phyloP scores from a whole-genome alignment of 2,329 filamentous ascomycete species.

The Cytospora piceicola region DNA sequence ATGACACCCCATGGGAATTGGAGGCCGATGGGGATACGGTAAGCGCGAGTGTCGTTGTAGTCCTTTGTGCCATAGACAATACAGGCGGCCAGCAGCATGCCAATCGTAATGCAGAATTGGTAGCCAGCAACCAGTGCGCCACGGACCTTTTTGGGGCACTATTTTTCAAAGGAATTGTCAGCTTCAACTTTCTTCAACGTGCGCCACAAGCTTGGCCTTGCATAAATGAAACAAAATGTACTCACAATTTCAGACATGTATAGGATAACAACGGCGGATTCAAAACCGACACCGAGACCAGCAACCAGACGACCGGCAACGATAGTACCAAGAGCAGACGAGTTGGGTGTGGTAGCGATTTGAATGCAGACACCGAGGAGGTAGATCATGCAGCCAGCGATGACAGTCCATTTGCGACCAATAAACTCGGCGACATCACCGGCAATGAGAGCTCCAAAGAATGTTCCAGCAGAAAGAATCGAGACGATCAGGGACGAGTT shows the following conservation, averaged over 20 bases:
- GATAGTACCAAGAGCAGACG: conserved; percentile 62
- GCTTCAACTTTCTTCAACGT: conserved; percentile 26
- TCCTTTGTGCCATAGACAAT: conserved; percentile 74
- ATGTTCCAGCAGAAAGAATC: conserved; percentile 77
- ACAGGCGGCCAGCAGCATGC: conserved; percentile 73
- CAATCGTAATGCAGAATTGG: conserved; percentile 82
- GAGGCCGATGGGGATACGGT: conserved; percentile 79
- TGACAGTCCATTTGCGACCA: conserved; percentile 73
- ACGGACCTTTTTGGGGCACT: conserved; percentile 69
- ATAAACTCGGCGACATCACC: conserved; percentile 78
- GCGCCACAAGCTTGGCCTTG: too few relatives aligned
- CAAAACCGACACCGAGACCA: conserved; percentile 79
- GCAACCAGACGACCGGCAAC: conserved; percentile 76
- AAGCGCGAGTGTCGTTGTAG: conserved; percentile 65
- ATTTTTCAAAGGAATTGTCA: conserved; percentile 27
- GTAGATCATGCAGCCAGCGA: conserved; percentile 74
- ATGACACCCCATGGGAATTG: conserved; percentile 83
- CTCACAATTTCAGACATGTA: conserved; percentile 84
- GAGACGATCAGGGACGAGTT: conserved; percentile 67
- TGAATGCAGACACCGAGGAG: conserved; percentile 70
- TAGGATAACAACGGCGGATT: conserved; percentile 78
- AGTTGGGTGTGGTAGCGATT: conserved; percentile 53
- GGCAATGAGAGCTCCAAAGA: conserved; percentile 77
- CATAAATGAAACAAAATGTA: conserved; percentile 25
- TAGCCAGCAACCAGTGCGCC: conserved; percentile 81